These are phyloP conservation scores for Ulota crispa DNA, from an alignment of 225 moss, liverwort and hornwort species.

Conservation along the genomic window DNA sequence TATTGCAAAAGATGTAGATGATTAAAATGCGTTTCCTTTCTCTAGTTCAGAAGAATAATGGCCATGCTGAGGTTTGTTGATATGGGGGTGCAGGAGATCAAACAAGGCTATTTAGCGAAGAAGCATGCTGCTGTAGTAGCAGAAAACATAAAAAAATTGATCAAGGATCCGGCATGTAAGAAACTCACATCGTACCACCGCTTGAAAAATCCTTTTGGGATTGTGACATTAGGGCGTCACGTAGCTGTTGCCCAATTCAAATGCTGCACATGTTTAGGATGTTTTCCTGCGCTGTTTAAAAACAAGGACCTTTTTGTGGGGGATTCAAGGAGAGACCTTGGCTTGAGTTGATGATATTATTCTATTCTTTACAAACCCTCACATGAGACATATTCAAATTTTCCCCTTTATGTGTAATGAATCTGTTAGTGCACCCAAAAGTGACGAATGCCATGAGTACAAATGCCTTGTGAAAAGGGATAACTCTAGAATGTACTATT, in stretches of 20 bases:
- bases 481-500: not conserved
- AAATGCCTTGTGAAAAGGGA: not conserved
- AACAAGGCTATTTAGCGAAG: constrained; percentile 62
- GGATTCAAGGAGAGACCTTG: constrained; percentile 23
- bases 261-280: constrained; percentile 42
- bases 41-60: not conserved
- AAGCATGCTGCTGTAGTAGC: constrained; percentile 49
- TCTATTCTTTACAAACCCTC: too few species aligned
- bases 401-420: not conserved
- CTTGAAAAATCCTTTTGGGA: constrained; percentile 30
- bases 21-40: not conserved
- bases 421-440: not conserved
- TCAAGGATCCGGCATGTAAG: constrained; percentile 39
- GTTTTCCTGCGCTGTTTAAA: constrained; percentile 55
- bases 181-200: constrained; percentile 43
- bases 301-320: constrained; percentile 65
- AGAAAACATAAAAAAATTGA: constrained; percentile 61
- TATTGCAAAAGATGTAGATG: not conserved
- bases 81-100: constrained; percentile 56
- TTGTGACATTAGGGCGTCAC: constrained; percentile 64
- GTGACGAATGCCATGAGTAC: not conserved
- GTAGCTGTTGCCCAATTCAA: constrained; percentile 39
- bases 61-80: not conserved
- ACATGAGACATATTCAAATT: too few species aligned
- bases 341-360: constrained; percentile 16